phyloP scores from a whole-genome alignment of 306 rosid species.

The Malus asiatica region DNA sequence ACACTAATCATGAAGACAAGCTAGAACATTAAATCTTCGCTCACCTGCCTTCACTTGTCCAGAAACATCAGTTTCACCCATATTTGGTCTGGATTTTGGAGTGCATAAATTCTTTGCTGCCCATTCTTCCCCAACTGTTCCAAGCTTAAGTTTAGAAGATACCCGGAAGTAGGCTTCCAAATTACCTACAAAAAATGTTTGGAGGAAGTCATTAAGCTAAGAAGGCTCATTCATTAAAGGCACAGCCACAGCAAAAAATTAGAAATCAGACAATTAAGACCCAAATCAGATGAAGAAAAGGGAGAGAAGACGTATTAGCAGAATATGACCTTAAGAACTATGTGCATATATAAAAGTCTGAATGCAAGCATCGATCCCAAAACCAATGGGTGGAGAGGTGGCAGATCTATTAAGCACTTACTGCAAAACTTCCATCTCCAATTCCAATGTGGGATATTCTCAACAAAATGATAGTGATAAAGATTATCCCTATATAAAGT shows the following conservation, averaged over 20 bases:
- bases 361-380: background rate
- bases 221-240: slow-evolving; percentile 3
- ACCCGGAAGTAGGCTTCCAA: slow-evolving; percentile 61
- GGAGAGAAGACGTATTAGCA: background rate
- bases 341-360: background rate
- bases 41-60: slow-evolving; percentile 68
- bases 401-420: no score
- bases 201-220: slow-evolving; percentile 16
- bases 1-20: background rate
- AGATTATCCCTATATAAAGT: background rate
- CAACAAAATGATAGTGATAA: background rate
- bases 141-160: slow-evolving; percentile 87
- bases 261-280: background rate
- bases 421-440: no score
- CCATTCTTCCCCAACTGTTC: slow-evolving; percentile 45
- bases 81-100: slow-evolving; percentile 30
- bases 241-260: background rate
- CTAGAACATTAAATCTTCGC: slow-evolving; percentile 1
- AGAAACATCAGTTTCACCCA: slow-evolving; percentile 45
- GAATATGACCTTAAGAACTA: background rate
- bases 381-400: background rate
- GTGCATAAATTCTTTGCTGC: slow-evolving; percentile 23
- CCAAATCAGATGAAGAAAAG: background rate
- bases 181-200: slow-evolving; percentile 41
- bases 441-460: background rate